Evolutionary conservation across 345 rosid species (phyloP).

Genomic region (Citrus cavaleriei): DNA sequence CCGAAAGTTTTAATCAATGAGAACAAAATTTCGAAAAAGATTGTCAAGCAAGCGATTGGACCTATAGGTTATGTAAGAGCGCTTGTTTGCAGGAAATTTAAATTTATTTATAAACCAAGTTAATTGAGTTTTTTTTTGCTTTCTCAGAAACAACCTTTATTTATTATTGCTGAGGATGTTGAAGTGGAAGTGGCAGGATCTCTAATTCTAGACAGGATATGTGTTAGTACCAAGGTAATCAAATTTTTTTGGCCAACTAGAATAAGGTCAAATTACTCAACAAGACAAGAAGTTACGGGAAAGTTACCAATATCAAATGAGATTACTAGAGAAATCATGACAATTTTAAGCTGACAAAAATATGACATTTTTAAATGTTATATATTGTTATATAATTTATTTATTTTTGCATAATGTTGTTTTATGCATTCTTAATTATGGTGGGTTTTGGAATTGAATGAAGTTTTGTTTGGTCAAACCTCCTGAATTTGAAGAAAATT

Average conservation of each 20-base stretch:
- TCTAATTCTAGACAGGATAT: not conserved
- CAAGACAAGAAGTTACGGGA: not conserved
- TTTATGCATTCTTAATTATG: not conserved
- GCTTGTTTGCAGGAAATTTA: not conserved
- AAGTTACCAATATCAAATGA: not conserved
- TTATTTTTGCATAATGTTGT: not conserved
- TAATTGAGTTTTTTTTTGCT: too few species aligned
- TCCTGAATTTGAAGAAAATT: not conserved
- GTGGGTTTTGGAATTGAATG: not conserved
- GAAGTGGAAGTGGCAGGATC: not conserved
- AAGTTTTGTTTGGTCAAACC: not conserved
- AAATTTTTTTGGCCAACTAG: not conserved
- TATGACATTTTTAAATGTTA: not conserved
- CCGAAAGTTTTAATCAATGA: not conserved
- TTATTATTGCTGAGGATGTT: not conserved
- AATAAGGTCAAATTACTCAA: too few species aligned
- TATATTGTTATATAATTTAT: not conserved
- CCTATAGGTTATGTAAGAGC: too few species aligned
- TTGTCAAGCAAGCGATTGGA: not conserved
- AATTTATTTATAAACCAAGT: not conserved
- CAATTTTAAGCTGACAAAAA: not conserved
- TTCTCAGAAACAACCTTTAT: not conserved
- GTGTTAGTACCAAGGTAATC: not conserved
- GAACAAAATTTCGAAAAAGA: not conserved
- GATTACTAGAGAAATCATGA: not conserved